phyloP scores from a whole-genome alignment of 1,284 basidiomycete species.

The Puccinia novopanici region DNA sequence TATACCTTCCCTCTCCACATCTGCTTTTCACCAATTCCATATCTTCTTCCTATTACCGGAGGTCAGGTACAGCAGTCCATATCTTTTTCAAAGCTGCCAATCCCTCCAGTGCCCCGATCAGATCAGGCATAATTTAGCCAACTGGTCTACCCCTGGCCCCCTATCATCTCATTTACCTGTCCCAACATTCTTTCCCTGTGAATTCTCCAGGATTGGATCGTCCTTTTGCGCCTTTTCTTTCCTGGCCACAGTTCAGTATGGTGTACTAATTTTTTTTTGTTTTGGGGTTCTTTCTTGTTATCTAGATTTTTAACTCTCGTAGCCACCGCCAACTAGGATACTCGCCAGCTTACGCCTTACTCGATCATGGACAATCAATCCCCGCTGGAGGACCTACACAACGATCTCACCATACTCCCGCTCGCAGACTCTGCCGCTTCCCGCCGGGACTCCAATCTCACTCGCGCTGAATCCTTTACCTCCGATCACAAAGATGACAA shows the following conservation, averaged over 20 bases:
- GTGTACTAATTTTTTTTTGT: not conserved
- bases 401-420: slow-evolving; percentile 9
- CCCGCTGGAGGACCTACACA: slow-evolving; percentile 13
- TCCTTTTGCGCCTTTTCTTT: not conserved
- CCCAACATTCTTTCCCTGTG: not conserved
- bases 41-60: not conserved
- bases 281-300: not conserved
- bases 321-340: not conserved
- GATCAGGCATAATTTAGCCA: not conserved
- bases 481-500: slow-evolving; percentile 8
- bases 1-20: not conserved
- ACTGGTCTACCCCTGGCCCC: not conserved
- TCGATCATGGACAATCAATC: slow-evolving; percentile 1
- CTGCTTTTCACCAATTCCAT: not conserved
- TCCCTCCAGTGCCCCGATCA: not conserved
- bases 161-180: not conserved
- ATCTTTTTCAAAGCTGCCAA: not conserved
- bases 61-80: not conserved
- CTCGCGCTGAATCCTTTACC: slow-evolving; percentile 25
- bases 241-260: not conserved
- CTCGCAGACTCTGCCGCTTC: slow-evolving; percentile 6
- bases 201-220: no score
- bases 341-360: not conserved
- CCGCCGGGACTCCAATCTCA: slow-evolving; percentile 31
- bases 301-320: not conserved